phyloP scores from a whole-genome alignment of 805 yeast genomes.

The Candida suzukii region DNA sequence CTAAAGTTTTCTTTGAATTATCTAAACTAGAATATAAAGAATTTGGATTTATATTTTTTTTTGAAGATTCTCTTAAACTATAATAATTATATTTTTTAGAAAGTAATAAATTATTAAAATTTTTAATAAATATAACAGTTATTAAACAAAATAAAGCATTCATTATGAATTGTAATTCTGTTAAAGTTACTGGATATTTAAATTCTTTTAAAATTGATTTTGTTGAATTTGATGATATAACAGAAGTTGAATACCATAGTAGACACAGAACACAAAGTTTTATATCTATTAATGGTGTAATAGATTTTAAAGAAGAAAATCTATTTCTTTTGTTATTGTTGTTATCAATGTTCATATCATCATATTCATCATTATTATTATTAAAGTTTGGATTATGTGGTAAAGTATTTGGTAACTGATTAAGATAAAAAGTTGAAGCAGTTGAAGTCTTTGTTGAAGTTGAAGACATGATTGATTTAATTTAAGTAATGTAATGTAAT shows the following conservation, averaged over 20 bases:
- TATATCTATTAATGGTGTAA: conserved; percentile 19
- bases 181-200: conserved; percentile 79
- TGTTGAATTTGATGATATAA: conserved; percentile 74
- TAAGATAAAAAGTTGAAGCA: no score
- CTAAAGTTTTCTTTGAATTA: conserved; percentile 11
- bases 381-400: no score
- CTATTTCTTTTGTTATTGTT: no score
- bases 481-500: no score
- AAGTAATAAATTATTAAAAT: conserved; percentile 27
- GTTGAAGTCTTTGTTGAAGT: no score
- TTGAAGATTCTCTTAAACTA: no score
- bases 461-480: no score
- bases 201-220: conserved; percentile 67
- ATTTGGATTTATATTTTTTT: conserved; percentile 25
- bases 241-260: conserved; percentile 75
- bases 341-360: no score
- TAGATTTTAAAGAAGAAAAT: no score
- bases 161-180: conserved; percentile 78
- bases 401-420: no score
- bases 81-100: conserved; percentile 23
- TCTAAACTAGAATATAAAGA: conserved; percentile 21
- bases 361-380: no score
- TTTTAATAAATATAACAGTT: conserved; percentile 17
- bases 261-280: conserved; percentile 43
- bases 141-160: conserved; percentile 56